Conservation (phyloP, 495 filamentous ascomycete genomes). For the Niebla homalea region DNA sequence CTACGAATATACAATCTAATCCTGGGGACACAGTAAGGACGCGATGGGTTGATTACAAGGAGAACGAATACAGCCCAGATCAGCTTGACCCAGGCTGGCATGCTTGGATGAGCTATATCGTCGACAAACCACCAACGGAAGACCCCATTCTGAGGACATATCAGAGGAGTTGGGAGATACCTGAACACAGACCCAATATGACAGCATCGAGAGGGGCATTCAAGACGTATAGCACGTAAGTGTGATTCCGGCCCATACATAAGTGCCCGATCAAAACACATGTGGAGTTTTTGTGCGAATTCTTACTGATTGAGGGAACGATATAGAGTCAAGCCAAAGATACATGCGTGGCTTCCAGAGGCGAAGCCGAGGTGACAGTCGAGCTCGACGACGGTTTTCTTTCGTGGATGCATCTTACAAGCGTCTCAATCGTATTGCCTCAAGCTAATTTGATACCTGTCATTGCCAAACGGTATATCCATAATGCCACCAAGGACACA, state of each 20-base stretch:
- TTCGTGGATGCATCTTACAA: not conserved
- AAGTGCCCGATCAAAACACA: not conserved
- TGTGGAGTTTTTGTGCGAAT: not conserved
- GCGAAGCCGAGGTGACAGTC: conserved; percentile 21
- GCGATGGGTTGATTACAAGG: conserved; percentile 94
- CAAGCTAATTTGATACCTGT: no score
- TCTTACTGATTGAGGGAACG: not conserved
- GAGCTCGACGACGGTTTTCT: not conserved
- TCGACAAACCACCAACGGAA: conserved; percentile 69
- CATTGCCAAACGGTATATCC: no score
- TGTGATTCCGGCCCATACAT: conserved; percentile 7
- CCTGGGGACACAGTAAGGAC: conserved; percentile 56
- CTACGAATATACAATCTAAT: conserved; percentile 15
- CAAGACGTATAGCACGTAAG: conserved; percentile 89
- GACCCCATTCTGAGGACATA: conserved; percentile 59
- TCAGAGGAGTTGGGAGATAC: conserved; percentile 59
- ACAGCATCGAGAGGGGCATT: conserved; percentile 66
- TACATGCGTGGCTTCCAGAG: conserved; percentile 30
- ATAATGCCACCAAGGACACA: no score
- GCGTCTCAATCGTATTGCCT: no score
- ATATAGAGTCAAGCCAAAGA: conserved; percentile 32
- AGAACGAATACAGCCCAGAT: conserved; percentile 67
- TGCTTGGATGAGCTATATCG: conserved; percentile 88
- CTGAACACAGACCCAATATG: conserved; percentile 58
- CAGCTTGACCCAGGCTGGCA: conserved; percentile 98